Conservation (phyloP, 2,329 filamentous ascomycete species). For the Ophidiomyces ophidiicola region DNA sequence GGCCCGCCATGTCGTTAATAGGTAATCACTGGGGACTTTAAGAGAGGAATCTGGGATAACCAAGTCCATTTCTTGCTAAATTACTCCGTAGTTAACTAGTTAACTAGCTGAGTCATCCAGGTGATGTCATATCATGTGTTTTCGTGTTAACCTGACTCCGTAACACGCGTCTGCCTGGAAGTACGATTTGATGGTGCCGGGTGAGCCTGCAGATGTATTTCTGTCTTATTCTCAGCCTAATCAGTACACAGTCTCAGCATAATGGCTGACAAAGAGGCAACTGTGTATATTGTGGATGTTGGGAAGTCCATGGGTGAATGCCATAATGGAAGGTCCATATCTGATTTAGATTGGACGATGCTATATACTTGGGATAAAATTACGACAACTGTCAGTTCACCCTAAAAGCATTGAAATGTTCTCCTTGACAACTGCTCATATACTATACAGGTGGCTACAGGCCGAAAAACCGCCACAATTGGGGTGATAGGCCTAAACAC, state of each 20-base stretch:
- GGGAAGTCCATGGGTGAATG: constrained; percentile 70
- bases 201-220: not conserved
- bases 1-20: constrained; percentile 7
- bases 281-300: constrained; percentile 81
- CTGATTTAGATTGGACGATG: constrained; percentile 80
- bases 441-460: constrained; percentile 44
- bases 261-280: constrained; percentile 91
- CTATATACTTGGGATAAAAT: constrained; percentile 93
- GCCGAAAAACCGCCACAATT: constrained; percentile 59
- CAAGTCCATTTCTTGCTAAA: too few species aligned
- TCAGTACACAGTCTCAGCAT: constrained; percentile 14
- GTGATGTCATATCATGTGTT: constrained; percentile 35
- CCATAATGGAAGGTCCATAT: constrained; percentile 57
- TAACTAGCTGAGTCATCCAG: constrained; percentile 1
- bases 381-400: constrained; percentile 49
- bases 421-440: not conserved
- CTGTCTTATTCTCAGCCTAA: not conserved
- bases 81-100: too few species aligned
- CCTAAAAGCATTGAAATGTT: not conserved
- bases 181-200: not conserved
- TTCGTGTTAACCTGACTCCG: constrained; percentile 25
- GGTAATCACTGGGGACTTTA: too few species aligned
- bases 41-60: too few species aligned
- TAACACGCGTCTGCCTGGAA: constrained; percentile 34
- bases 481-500: constrained; percentile 78